phyloP scores from a whole-genome alignment of 1,284 basidiomycete genomes.

The Rhodotorula sp. region DNA sequence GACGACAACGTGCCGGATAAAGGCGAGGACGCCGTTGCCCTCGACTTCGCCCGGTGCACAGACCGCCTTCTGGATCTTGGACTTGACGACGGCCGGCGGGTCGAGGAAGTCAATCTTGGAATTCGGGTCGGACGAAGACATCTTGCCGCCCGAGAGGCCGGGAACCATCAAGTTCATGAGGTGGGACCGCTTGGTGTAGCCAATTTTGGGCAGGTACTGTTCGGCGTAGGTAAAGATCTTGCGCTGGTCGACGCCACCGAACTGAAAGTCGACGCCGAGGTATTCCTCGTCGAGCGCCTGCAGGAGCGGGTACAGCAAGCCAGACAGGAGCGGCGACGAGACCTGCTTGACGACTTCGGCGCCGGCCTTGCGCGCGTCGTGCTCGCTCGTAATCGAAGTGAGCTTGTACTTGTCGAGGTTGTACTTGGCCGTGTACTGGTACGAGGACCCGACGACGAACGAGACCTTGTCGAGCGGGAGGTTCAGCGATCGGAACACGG shows the following conservation, averaged over 20 bases:
- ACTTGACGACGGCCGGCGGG: slow-evolving; percentile 72
- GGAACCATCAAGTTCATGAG: slow-evolving; percentile 99
- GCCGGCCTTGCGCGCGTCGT: slow-evolving; percentile 98
- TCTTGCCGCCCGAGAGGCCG: slow-evolving; percentile 89
- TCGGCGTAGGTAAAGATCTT: slow-evolving; percentile 99
- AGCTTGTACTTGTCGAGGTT: slow-evolving; percentile 92
- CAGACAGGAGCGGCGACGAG: slow-evolving; percentile 83
- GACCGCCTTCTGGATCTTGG: slow-evolving; percentile 89
- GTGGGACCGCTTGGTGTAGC: slow-evolving; percentile 92
- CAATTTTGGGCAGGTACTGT: slow-evolving; percentile 86
- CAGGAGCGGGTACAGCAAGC: slow-evolving; percentile 90
- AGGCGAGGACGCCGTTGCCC: slow-evolving; percentile 88
- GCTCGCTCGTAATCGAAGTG: slow-evolving; percentile 83
- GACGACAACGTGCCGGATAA: slow-evolving; percentile 82
- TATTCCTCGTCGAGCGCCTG: slow-evolving; percentile 98
- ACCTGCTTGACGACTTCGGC: slow-evolving; percentile 99
- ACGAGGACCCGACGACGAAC: slow-evolving; percentile 86
- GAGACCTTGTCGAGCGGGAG: slow-evolving; percentile 80
- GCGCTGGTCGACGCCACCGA: slow-evolving; percentile 96
- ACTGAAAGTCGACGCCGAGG: slow-evolving; percentile 94
- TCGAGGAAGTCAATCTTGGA: slow-evolving; percentile 99
- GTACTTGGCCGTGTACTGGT: slow-evolving; percentile 89
- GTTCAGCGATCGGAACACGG: slow-evolving; percentile 83
- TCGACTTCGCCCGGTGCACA: slow-evolving; percentile 90
- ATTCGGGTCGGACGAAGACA: slow-evolving; percentile 97